A percentile compares a stretch with the other conserved stretches of the same genome.
These are phyloP conservation scores for Mycena galericulata DNA, from an alignment of 768 basidiomycete species.

Conservation along the genomic window DNA sequence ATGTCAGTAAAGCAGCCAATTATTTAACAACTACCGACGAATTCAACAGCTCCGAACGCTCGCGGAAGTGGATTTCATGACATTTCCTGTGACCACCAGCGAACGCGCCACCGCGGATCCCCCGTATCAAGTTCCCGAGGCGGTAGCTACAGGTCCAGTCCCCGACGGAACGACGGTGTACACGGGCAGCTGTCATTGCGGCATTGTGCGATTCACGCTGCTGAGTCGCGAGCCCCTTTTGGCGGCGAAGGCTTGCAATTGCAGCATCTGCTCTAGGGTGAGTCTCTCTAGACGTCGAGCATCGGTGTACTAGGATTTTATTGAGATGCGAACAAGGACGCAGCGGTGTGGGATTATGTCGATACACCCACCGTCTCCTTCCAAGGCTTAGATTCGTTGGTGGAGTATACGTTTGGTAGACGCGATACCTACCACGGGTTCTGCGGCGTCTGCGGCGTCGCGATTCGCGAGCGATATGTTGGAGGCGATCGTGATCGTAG, in stretches of 20 bases:
- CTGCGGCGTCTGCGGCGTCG: slow-evolving; percentile 25
- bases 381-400: slow-evolving; percentile 2
- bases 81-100: not conserved
- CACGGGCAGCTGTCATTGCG: slow-evolving; percentile 30
- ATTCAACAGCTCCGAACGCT: slow-evolving; percentile 19
- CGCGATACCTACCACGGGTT: slow-evolving; percentile 1
- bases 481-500: not conserved
- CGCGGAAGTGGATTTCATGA: slow-evolving; percentile 5
- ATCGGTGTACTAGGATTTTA: not conserved
- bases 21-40: not conserved
- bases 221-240: slow-evolving; percentile 6
- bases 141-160: not conserved
- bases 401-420: slow-evolving; percentile 19
- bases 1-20: no score
- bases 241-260: slow-evolving; percentile 1
- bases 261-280: slow-evolving; percentile 27
- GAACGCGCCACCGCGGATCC: not conserved
- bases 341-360: slow-evolving; percentile 16
- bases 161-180: slow-evolving; percentile 10
- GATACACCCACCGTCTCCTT: not conserved
- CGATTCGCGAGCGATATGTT: slow-evolving; percentile 1
- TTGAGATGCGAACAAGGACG: not conserved
- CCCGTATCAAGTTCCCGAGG: slow-evolving; percentile 4
- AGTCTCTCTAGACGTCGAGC: not conserved
- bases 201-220: not conserved